These are phyloP conservation scores for Ganoderma sinense DNA, from an alignment of 1,284 basidiomycete species.

Conservation along the genomic window DNA sequence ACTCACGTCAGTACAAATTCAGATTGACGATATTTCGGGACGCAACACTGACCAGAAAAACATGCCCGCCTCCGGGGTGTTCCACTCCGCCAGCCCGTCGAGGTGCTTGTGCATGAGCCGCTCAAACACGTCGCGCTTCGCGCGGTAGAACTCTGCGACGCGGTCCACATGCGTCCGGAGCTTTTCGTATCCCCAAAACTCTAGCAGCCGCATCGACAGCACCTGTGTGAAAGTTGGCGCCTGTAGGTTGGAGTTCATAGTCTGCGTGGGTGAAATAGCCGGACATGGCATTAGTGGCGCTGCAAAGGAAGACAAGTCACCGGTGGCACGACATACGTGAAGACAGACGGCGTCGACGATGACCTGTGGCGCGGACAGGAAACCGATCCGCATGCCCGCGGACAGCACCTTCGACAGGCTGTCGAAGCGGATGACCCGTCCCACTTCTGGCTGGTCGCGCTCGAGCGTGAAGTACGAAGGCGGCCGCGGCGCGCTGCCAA, in stretches of 20 bases:
- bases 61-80: conserved; percentile 88
- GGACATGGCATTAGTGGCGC: background rate
- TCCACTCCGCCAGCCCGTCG: conserved; percentile 84
- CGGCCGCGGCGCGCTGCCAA: conserved; percentile 65
- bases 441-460: conserved; percentile 61
- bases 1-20: background rate
- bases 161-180: conserved; percentile 78
- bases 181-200: conserved; percentile 81
- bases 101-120: conserved; percentile 78
- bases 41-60: conserved; percentile 76
- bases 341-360: conserved; percentile 81
- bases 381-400: conserved; percentile 85
- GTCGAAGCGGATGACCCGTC: conserved; percentile 88
- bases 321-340: conserved; percentile 53
- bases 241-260: conserved; percentile 70
- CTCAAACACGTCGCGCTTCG: conserved; percentile 85
- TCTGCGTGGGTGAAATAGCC: conserved; percentile 16
- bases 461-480: conserved; percentile 87
- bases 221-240: conserved; percentile 81
- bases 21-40: background rate
- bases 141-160: conserved; percentile 83
- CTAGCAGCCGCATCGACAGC: conserved; percentile 74
- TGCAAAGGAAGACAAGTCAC: background rate
- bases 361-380: conserved; percentile 79
- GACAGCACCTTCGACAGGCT: conserved; percentile 90